Base-by-base conservation (phyloP, 306 rosid species). In the Crotalaria pallida region DNA sequence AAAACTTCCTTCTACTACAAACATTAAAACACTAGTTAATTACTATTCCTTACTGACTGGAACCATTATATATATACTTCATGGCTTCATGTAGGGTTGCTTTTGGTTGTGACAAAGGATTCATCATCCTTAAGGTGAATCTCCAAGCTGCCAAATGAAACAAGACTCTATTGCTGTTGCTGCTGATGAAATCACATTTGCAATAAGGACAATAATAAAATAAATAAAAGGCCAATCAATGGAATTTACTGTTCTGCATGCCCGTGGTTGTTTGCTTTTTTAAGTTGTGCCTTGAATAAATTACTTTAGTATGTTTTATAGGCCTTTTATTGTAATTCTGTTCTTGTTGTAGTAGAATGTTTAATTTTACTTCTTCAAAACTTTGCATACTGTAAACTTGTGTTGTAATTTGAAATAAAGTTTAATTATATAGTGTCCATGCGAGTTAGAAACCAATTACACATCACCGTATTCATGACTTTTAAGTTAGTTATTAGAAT, bases 31-130 rank as follows among this genome's bases (percentile, higher is more conserved):
- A 3, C 9, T 38, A 22, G 8, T 64, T 38, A 22, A 6, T 64
- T 34, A 33, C 10, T 22, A 34, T 50, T 27, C 10, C 7, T 65
- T 26, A 23, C 56, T 66, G 1, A 55, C 33, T 66, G 33, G 27
- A 19, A 67, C 40, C 58, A 44, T 21, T 26, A 48, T 3, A 12
- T 73, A 31, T 17, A n/a, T n/a, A n/a, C n/a, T n/a, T n/a, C n/a
- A n/a, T n/a, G n/a, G n/a, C n/a, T 76, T 26, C 11, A 13, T 76
- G 12, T 86, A 81, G 88, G 71, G 50, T 86, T 76, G 83, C 67
- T 22, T 86, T 86, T 79, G 91, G 88, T 29, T 81, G 86, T 77
- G 91, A 86, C 83, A 70, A 70, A 45, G 86, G 91, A 77, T 69
- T 77, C 48, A 12, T 67, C 45, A 24, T 81, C 10, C 68, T 73